Evolutionary conservation across 805 yeast genomes (phyloP), one percentile per base, ranked within the genome.

Genomic region (Cyberlindnera bimundalis): DNA sequence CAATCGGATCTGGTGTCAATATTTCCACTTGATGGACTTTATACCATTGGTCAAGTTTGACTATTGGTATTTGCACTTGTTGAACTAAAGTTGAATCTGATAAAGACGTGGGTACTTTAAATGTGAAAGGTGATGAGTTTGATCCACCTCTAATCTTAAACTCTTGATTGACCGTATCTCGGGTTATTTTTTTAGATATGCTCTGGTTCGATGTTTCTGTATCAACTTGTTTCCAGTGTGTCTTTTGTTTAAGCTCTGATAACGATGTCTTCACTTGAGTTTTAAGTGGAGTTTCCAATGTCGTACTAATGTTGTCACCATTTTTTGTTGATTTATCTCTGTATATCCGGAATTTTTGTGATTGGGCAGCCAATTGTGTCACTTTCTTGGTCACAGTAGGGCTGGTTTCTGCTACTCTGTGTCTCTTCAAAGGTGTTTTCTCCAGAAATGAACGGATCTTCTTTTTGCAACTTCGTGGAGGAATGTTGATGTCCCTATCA

Each of bases 41-140:
- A 29, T 51, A 52, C 59, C 57, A 53, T 29, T 48, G 48, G 26
- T 48, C 53, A 8, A 56, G 35, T 8, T 44, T 39, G 4, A 46
- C 36, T 2, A 56, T 16, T 3, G 58, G 57, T 12, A 43, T 23
- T 13, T 53, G 50, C 5, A 35, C 33, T 11, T 50, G 44, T 9
- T 43, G 35, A 3, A 42, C 14, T n/a, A 39, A 15, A 16, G 40
- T 26, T 2, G 39, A 33, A 4, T 36, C 36, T 15, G 46, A 29
- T 2, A 23, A 6, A 7, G 21, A 6, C 16, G 23, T 13, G 9
- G 42, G 27, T 9, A 28, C 12, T 21, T 30, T 34, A 32, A 42
- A 19, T 5, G 24, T 21, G 25, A 32, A 29, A 3, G 40, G 39
- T 12, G 21, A 20, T 13, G 28, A 16, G 14, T n/a, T 14, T 15